Evolutionary conservation across 2,329 filamentous ascomycete species (phyloP).

Genomic region (Cytospora leucostoma): DNA sequence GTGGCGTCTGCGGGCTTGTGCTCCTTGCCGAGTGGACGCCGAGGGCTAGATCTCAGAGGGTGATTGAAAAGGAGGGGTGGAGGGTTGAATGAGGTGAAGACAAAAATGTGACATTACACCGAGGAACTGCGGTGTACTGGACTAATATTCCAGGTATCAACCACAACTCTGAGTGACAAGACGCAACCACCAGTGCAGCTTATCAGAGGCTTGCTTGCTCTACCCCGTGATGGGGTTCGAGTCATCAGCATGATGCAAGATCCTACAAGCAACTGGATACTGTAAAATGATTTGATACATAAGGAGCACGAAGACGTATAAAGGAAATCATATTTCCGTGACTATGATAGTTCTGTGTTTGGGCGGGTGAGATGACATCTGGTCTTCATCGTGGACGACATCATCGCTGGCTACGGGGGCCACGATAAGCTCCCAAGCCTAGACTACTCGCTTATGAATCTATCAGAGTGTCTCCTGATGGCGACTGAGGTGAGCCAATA

Average conservation of each 20-base stretch:
- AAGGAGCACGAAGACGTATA: no score
- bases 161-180: not conserved
- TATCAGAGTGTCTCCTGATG: not conserved
- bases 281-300: no score
- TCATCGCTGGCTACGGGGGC: no score
- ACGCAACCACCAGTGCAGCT: not conserved
- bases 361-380: not conserved
- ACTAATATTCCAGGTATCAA: not conserved
- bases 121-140: not conserved
- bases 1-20: not conserved
- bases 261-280: no score
- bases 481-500: not conserved
- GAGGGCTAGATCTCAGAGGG: not conserved
- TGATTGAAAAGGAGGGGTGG: not conserved
- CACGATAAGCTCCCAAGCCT: not conserved
- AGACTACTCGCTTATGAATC: not conserved
- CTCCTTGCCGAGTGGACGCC: slow-evolving; percentile 12
- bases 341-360: not conserved
- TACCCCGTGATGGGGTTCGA: not conserved
- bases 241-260: not conserved
- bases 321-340: not conserved
- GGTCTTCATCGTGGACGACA: no score
- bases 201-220: not conserved
- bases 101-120: not conserved
- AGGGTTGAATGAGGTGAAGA: not conserved